These are phyloP conservation scores for Penicillium sp. DNA, from an alignment of 2,329 filamentous ascomycete species.

Conservation along the genomic window DNA sequence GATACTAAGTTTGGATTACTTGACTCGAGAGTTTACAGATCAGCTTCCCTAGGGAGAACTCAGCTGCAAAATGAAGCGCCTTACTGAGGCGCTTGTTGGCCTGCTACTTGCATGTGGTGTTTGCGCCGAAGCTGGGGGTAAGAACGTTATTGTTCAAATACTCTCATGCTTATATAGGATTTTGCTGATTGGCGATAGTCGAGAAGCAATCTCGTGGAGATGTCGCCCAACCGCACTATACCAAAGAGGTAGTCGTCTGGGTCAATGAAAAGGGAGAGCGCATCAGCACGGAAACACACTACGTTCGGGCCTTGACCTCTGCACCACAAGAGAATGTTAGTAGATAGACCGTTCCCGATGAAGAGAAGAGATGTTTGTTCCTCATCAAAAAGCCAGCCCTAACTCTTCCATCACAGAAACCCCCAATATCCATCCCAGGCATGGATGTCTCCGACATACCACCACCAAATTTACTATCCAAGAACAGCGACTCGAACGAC, in stretches of 20 bases:
- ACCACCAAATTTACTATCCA: background rate
- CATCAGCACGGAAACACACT: conserved; percentile 42
- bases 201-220: conserved; percentile 19
- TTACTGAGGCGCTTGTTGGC: conserved; percentile 13
- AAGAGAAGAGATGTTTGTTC: background rate
- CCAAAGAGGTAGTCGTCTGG: conserved; percentile 56
- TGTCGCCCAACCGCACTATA: conserved; percentile 39
- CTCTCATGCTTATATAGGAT: background rate
- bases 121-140: conserved; percentile 27
- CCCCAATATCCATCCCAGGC: background rate
- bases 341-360: background rate
- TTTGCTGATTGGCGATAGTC: conserved; percentile 19
- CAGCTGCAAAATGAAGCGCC: conserved; percentile 14
- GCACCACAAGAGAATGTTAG: conserved; percentile 16
- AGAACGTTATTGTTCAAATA: background rate
- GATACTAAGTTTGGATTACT: conserved; percentile 6
- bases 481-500: background rate
- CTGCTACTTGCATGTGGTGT: conserved; percentile 16
- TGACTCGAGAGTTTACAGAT: background rate
- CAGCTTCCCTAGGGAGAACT: background rate
- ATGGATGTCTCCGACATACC: background rate
- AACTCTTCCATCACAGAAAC: background rate
- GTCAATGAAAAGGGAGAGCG: conserved; percentile 58
- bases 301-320: conserved; percentile 7
- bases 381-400: background rate